Percentiles rank a stretch among this genome's conserved stretches.
Conservation (phyloP, 163 green algal genomes). For the Volvox carteri region DNA sequence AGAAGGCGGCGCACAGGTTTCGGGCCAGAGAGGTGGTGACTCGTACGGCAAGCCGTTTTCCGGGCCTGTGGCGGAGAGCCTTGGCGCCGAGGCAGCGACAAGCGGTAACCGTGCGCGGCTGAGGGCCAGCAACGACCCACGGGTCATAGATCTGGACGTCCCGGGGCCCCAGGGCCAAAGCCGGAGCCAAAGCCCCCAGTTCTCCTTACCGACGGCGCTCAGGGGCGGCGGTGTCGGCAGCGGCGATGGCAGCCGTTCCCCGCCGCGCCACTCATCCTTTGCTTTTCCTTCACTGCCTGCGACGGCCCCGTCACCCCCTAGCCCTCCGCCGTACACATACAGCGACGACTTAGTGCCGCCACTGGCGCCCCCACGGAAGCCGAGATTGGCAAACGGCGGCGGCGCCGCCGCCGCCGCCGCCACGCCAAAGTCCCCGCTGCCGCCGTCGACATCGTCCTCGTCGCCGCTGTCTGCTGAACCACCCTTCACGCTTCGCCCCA, state of each 20-base stretch:
- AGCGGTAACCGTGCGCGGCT: background rate
- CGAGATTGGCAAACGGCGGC: too few relatives aligned
- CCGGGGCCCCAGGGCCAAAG: too few relatives aligned
- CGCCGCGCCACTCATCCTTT: background rate
- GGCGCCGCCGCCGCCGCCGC: too few relatives aligned
- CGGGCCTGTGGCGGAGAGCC: background rate
- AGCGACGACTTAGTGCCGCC: background rate
- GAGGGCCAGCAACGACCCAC: background rate
- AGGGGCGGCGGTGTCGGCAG: background rate
- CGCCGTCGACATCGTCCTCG: background rate
- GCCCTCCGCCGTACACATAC: background rate
- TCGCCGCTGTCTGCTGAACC: background rate
- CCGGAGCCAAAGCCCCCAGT: too few relatives aligned
- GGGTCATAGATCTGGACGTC: background rate
- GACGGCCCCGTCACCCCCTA: background rate
- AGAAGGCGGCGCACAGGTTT: background rate
- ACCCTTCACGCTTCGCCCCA: conserved; percentile 9
- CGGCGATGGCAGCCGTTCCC: background rate
- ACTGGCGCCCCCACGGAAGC: too few relatives aligned
- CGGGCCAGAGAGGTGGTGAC: background rate
- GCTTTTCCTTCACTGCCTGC: background rate
- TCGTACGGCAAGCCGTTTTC: background rate
- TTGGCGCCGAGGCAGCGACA: background rate
- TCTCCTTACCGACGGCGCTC: background rate
- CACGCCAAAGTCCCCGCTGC: too few relatives aligned